Evolutionary conservation across 2,329 filamentous ascomycete genomes (phyloP), one percentile per base, ranked within the genome.

Genomic region (Venturia carpophila): DNA sequence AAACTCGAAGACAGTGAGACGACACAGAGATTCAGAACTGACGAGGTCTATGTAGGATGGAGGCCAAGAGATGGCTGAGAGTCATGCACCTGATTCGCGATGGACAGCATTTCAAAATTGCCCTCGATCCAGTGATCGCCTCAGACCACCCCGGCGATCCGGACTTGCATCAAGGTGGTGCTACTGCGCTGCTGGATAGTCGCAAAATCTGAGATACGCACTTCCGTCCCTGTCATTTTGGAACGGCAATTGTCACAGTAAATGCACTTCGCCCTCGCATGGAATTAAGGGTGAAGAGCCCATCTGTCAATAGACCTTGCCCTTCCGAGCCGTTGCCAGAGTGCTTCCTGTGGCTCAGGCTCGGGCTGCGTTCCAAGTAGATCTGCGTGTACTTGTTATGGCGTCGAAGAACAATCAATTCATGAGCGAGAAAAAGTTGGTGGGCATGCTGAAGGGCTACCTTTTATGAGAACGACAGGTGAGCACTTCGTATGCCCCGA

Each of bases 41-140:
- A 82, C 67, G 79, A 81, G 67, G 79, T 81, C 0, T 76, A 78
- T 66, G 76, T 82, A 49, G 77, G 79, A 49, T 82, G 79, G 79
- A 74, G 79, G 67, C 77, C 80, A 55, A 45, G 60, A 49, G 64
- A 66, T 47, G 64, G 64, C 9, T 66, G 64, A 66, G 7, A 19
- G 15, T 37, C 30, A 58, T 55, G 49, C 24, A 30, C 24, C 5
- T 4, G 15, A 55, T 55, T 24, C n/a, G 21, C 6, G 21, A 9
- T 47, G 45, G 45, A 52, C 11, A 27, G 21, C 39, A n/a, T n/a
- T n/a, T n/a, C n/a, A n/a, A 41, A 10, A 41, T 5, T 41, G 3
- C 4, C 15, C 10, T 41, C 39, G 10, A 41, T 11, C 9, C 39
- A 5, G 39, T 24, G 3, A n/a, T n/a, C n/a, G 45, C 24, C 47